Percentiles rank a stretch among this genome's conserved stretches.
phyloP scores from a whole-genome alignment of 371 early-diverging fungal species.

The Astathelohania contejeani region DNA sequence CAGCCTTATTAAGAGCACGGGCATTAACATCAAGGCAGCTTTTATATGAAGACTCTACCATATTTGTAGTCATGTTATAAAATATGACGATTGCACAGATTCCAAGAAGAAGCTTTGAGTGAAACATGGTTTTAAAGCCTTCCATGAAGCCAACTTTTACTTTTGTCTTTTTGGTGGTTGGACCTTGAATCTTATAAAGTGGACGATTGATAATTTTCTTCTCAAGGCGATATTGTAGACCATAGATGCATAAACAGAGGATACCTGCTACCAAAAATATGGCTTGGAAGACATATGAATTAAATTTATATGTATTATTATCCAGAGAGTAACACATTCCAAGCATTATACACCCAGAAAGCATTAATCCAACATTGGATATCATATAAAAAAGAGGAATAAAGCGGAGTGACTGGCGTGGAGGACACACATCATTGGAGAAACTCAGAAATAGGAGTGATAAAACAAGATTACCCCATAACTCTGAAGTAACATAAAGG shows the following conservation, averaged over 20 bases:
- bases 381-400: constrained; percentile 49
- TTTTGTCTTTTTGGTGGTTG: constrained; percentile 26
- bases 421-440: constrained; percentile 49
- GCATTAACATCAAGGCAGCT: constrained; percentile 29
- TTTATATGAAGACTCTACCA: constrained; percentile 49
- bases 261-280: constrained; percentile 33
- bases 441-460: constrained; percentile 51
- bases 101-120: constrained; percentile 41
- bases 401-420: constrained; percentile 48
- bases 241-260: constrained; percentile 23
- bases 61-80: constrained; percentile 47
- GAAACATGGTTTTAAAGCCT: constrained; percentile 40
- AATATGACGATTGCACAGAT: constrained; percentile 48
- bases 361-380: constrained; percentile 46
- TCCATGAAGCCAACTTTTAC: constrained; percentile 41
- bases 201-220: constrained; percentile 26
- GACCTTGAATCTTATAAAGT: constrained; percentile 23
- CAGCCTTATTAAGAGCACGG: constrained; percentile 17
- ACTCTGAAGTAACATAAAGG: constrained; percentile 47
- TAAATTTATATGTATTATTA: constrained; percentile 13
- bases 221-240: constrained; percentile 35
- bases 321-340: constrained; percentile 16
- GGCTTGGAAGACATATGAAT: constrained; percentile 12
- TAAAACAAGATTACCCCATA: constrained; percentile 51
- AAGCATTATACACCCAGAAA: constrained; percentile 36